Base-by-base conservation (phyloP, 2,329 filamentous ascomycete species). In the Aspergillus fumigatus region DNA sequence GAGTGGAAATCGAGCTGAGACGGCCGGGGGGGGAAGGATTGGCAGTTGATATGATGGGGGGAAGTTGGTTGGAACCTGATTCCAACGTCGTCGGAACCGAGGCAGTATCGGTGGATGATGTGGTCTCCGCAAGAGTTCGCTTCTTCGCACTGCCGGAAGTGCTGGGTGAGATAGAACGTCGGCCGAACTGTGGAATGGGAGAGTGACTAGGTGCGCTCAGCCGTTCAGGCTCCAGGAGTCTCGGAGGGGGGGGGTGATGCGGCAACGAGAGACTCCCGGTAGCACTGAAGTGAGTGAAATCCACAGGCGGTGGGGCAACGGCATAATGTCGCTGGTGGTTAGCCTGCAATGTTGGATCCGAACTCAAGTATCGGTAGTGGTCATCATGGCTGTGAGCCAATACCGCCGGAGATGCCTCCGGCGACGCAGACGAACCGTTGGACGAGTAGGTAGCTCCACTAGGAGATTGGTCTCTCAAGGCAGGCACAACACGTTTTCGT, bases 401-500 rank as follows among this genome's bases (percentile, higher is more conserved):
- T 4, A 65, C 57, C 40, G 71, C 71, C 8, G 74, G 68, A 9
- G 71, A 71, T 51, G 73, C 62, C 60, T 77, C 75, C 1, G 75
- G 75, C 8, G 75, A 77, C 8, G 69, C 69, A 11, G 76, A 77
- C n/a, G 75, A 74, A 19, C 68, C 73, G 35, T 73, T 72, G 3
- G 75, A 74, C 10, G 74, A 75, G n/a, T 73, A 70, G 23, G 73
- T 71, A 9, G 69, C 67, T 17, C 65, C 72, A 29, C 68, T 73
- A 11, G 74, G 73, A 49, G 79, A 78, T 53, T 76, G 73, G 55
- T 79, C 79, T 54, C 78, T 74, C 26, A 84, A 78, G 19, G 89
- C 91, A 19, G 93, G 92, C 47, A 97, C 92, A 5, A 97, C 92
- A 57, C 94, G 87, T 80, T 97, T 97, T 59, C 94, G 84, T 60